Evolutionary conservation across 495 filamentous ascomycete species (phyloP).

Genomic region (Paragyromitra xinjiangensis): DNA sequence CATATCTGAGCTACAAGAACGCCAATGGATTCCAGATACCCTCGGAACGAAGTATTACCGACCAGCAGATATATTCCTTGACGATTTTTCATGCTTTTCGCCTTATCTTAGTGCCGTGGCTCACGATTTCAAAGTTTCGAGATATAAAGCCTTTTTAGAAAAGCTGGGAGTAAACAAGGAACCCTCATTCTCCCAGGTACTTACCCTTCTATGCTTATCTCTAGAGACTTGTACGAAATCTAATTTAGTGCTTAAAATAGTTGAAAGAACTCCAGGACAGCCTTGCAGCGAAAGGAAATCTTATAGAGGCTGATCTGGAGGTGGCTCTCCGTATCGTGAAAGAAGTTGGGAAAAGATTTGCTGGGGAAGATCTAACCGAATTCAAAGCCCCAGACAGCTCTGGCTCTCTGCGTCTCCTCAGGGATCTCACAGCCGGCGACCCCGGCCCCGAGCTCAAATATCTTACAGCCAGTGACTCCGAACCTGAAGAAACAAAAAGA

Average conservation of each 20-base stretch:
- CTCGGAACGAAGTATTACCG: slow-evolving; percentile 23
- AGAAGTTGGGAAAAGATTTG: slow-evolving; percentile 30
- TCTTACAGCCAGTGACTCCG: slow-evolving; percentile 41
- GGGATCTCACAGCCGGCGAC: slow-evolving; percentile 49
- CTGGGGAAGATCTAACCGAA: slow-evolving; percentile 14
- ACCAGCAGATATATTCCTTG: slow-evolving; percentile 43
- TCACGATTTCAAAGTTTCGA: background rate
- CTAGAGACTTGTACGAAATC: background rate
- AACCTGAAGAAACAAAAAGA: slow-evolving; percentile 14
- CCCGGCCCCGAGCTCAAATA: slow-evolving; percentile 44
- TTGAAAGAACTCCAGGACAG: slow-evolving; percentile 48
- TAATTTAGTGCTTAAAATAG: slow-evolving; percentile 12
- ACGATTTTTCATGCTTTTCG: slow-evolving; percentile 18
- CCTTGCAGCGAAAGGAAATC: slow-evolving; percentile 30
- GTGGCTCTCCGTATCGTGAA: slow-evolving; percentile 50
- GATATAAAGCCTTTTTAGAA: background rate
- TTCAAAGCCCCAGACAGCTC: slow-evolving; percentile 51
- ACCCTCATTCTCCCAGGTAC: slow-evolving; percentile 50
- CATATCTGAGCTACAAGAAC: slow-evolving; percentile 16
- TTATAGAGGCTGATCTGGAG: slow-evolving; percentile 24
- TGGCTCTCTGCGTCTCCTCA: slow-evolving; percentile 32
- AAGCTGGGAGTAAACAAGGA: slow-evolving; percentile 28
- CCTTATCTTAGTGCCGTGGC: slow-evolving; percentile 37
- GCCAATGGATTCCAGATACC: slow-evolving; percentile 49
- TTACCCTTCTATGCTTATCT: background rate